Evolutionary conservation across 2,329 filamentous ascomycete genomes (phyloP).

Genomic region (Sphaerostilbella broomeana): DNA sequence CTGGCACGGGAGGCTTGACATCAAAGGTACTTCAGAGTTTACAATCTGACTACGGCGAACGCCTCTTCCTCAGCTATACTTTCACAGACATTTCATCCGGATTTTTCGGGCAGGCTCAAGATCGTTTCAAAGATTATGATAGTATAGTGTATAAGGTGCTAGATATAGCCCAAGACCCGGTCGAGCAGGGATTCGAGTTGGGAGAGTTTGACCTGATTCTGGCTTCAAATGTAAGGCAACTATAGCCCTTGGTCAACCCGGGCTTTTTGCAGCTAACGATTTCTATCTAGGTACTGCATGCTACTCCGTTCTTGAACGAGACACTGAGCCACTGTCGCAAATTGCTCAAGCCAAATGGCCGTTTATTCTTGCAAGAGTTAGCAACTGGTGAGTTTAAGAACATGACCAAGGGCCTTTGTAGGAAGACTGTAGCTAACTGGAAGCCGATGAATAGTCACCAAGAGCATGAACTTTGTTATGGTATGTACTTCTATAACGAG

Average conservation of each 20-base stretch:
- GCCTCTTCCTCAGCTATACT: conserved; percentile 13
- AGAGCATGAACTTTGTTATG: neutral
- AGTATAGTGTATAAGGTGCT: conserved; percentile 16
- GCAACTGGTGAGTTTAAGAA: no score
- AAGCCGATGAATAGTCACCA: no score
- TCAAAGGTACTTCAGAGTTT: neutral
- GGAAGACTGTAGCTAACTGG: no score
- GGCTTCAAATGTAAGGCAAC: conserved; percentile 15
- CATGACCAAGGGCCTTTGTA: no score
- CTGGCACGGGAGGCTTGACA: conserved; percentile 25
- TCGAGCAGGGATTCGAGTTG: conserved; percentile 18
- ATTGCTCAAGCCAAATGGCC: conserved; percentile 23
- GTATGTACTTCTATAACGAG: no score
- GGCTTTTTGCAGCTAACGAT: neutral
- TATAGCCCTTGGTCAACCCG: neutral
- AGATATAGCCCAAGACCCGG: conserved; percentile 21
- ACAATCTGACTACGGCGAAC: neutral
- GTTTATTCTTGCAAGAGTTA: no score
- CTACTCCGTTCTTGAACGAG: conserved; percentile 16
- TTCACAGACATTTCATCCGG: conserved; percentile 20
- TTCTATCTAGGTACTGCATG: conserved; percentile 17
- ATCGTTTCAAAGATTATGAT: conserved; percentile 13
- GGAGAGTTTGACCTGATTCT: conserved; percentile 20
- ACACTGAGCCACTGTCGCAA: conserved; percentile 17
- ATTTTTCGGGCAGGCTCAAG: conserved; percentile 18